Conservation (phyloP, 176 grass and related monocot genomes). For the Thalia dealbata region DNA sequence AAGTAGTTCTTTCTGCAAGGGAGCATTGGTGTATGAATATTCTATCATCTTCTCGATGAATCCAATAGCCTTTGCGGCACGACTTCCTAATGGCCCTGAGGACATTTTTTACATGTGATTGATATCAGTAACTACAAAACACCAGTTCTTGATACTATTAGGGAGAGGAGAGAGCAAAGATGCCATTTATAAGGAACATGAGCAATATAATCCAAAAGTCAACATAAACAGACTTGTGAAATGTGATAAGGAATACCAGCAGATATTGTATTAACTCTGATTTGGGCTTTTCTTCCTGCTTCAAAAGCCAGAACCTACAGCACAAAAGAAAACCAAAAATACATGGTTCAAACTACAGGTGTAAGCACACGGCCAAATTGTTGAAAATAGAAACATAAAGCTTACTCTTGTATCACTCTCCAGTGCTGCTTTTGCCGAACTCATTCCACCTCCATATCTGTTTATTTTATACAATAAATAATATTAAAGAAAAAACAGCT, state of each 20-base stretch:
- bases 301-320: constrained; percentile 69
- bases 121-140: neutral
- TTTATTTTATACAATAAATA: constrained; percentile 18
- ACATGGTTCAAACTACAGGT: neutral
- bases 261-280: constrained; percentile 91
- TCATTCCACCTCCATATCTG: constrained; percentile 87
- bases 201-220: neutral
- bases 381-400: neutral
- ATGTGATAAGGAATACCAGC: constrained; percentile 29
- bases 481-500: neutral
- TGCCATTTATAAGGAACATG: too few relatives aligned
- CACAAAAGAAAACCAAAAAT: neutral
- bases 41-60: constrained; percentile 92
- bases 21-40: constrained; percentile 69
- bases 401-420: constrained; percentile 84
- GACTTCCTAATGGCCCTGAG: constrained; percentile 74
- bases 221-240: neutral
- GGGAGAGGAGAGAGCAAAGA: too few relatives aligned
- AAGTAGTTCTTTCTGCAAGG: constrained; percentile 71
- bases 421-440: constrained; percentile 83
- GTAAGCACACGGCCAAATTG: neutral
- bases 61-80: constrained; percentile 80
- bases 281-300: constrained; percentile 60
- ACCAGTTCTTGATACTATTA: neutral
- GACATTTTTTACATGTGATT: neutral